A percentile compares a stretch with the other conserved stretches of the same genome.
Conservation (phyloP, 2,329 filamentous ascomycete species). For the Domatiomyces catenatus region DNA sequence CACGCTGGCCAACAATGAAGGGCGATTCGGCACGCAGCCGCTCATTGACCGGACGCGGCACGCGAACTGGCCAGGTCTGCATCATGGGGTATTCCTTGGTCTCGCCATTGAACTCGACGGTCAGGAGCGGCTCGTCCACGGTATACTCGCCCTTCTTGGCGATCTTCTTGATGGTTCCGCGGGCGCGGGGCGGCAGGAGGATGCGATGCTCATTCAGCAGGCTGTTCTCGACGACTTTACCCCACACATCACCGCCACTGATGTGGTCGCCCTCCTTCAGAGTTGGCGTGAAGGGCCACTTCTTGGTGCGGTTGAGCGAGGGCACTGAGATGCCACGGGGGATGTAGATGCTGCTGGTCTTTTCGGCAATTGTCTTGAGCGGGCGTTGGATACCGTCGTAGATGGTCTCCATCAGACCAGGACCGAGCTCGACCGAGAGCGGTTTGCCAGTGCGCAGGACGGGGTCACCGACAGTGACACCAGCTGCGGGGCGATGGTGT, state of each 20-base stretch:
- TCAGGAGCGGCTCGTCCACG: constrained; percentile 82
- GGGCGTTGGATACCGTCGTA: constrained; percentile 98
- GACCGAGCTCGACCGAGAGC: constrained; percentile 89
- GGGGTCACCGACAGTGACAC: constrained; percentile 89
- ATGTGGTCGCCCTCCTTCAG: constrained; percentile 96
- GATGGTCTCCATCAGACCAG: constrained; percentile 95
- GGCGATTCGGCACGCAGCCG: constrained; percentile 79
- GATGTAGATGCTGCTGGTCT: constrained; percentile 85
- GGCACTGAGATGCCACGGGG: constrained; percentile 82
- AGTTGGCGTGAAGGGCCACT: constrained; percentile 86
- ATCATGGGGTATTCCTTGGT: constrained; percentile 94
- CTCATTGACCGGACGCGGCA: constrained; percentile 80
- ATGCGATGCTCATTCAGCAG: constrained; percentile 89
- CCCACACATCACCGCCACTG: constrained; percentile 90
- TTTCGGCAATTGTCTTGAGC: constrained; percentile 64
- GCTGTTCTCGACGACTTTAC: constrained; percentile 88
- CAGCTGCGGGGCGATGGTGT: constrained; percentile 41
- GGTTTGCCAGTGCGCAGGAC: constrained; percentile 85
- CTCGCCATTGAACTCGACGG: constrained; percentile 93
- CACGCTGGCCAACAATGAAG: constrained; percentile 91
- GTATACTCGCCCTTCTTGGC: constrained; percentile 82
- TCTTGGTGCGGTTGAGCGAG: constrained; percentile 75
- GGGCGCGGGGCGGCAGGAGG: constrained; percentile 72
- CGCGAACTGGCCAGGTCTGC: constrained; percentile 96
- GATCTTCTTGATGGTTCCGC: constrained; percentile 84